These are phyloP conservation scores for Delonix regia DNA, from an alignment of 306 rosid genomes.

Conservation along the genomic window DNA sequence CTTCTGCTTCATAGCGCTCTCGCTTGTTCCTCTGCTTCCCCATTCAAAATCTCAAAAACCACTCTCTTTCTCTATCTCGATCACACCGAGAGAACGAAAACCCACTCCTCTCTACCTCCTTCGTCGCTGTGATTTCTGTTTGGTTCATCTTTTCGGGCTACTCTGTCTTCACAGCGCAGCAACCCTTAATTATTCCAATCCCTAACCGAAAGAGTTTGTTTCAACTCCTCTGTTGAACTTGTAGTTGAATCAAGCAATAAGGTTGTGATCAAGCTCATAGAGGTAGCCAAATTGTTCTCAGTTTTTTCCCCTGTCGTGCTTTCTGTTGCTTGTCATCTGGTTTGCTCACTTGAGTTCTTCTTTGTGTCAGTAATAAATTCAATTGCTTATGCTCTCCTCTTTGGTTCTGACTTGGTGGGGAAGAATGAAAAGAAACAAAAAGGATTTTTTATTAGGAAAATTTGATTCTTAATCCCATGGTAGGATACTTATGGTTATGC, in stretches of 20 bases:
- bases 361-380: neutral
- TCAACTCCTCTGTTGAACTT: constrained; percentile 38
- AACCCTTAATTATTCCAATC: constrained; percentile 30
- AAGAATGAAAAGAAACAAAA: neutral
- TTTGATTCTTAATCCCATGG: neutral
- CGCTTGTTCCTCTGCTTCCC: constrained; percentile 2
- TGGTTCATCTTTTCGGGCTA: constrained; percentile 9
- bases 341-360: neutral
- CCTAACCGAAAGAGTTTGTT: constrained; percentile 44
- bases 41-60: constrained; percentile 39
- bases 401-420: neutral
- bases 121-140: constrained; percentile 7
- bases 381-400: neutral
- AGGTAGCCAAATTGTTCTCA: constrained; percentile 38
- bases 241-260: constrained; percentile 24
- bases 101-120: neutral
- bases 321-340: neutral
- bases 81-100: constrained; percentile 31
- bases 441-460: neutral
- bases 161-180: neutral
- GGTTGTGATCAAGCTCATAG: constrained; percentile 36
- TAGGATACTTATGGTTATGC: neutral
- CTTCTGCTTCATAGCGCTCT: constrained; percentile 8
- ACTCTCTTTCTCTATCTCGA: constrained; percentile 28
- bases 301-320: neutral